Base-by-base conservation (phyloP, 805 yeast species). In the Yarrowia hollandica region DNA sequence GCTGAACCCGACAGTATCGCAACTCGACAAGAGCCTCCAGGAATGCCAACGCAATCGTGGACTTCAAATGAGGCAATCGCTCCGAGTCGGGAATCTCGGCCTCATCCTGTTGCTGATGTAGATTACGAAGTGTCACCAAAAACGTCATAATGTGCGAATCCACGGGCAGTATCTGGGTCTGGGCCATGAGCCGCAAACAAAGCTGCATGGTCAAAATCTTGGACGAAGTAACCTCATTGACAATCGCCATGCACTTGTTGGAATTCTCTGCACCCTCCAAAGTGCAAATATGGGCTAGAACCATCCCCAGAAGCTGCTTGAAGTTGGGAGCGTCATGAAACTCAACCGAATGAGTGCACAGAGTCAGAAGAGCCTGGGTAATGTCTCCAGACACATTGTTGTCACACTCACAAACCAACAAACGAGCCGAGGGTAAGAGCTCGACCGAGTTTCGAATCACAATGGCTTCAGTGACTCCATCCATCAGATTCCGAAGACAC, bases 21-120 rank as follows among this genome's bases (percentile, higher is more conserved):
- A 48, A 5, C 22, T 48, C 55, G 4, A 22, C 9, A 4, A 48
- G n/a, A 0, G 38, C n/a, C 55, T 48, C 55, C 30, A 48, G 6
- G 4, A 48, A 21, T 2, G 30, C 55, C 8, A 48, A 3, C 12
- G 55, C 28, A 33, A 48, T 21, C 8, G 39, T 22, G 4, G 39
- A 31, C 34, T 48, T 33, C 2, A 48, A 7, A 15, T 48, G 55
- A 23, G 55, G 30, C 23, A 48, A 19, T 15, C 39, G 28, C 33
- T 31, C 15, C n/a, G 10, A 22, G 16, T 33, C 35, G 7, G 55
- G 39, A 16, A 48, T 10, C 30, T 4, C 21, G 4, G 18, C 15
- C 1, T 4, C 15, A 10, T 48, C 55, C 11, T 48, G 3, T 0
- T 26, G 21, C 30, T 48, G 39, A 8, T 48, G 55, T 8, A 15